These are phyloP conservation scores for Hypericum perforatum DNA, from an alignment of 345 rosid species.

Conservation along the genomic window DNA sequence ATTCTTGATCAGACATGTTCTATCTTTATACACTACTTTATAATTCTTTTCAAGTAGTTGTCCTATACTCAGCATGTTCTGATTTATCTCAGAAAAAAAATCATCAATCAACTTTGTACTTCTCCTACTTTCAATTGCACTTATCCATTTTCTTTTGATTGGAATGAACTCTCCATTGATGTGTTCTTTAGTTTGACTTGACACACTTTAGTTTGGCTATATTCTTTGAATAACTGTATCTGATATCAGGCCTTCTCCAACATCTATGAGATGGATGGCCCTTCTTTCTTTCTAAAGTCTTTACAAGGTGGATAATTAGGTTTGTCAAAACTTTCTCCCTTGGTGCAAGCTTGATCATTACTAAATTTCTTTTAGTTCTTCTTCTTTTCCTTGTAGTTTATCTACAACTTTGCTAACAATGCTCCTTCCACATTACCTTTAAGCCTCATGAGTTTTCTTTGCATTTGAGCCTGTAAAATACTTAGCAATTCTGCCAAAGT, in stretches of 20 bases:
- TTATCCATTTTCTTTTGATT: not conserved
- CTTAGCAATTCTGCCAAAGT: not conserved
- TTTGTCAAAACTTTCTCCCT: not conserved
- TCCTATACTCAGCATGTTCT: not conserved
- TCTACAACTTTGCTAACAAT: too few species aligned
- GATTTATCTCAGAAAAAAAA: slow-evolving; percentile 2
- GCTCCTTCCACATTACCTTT: not conserved
- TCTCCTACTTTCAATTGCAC: not conserved
- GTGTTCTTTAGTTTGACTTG: not conserved
- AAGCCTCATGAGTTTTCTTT: not conserved
- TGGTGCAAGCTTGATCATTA: not conserved
- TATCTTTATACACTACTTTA: not conserved
- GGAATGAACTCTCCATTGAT: not conserved
- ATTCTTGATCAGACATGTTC: slow-evolving; percentile 7
- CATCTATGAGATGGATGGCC: not conserved
- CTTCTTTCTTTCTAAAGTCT: too few species aligned
- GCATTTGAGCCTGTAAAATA: not conserved
- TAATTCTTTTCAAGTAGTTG: not conserved
- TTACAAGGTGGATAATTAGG: too few species aligned
- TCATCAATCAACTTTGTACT: slow-evolving; percentile 1
- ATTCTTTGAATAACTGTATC: not conserved
- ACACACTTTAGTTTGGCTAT: not conserved
- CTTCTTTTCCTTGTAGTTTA: not conserved
- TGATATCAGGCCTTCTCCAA: not conserved
- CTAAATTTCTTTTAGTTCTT: not conserved